These are phyloP conservation scores for Bruguiera sexangula DNA, from an alignment of 345 rosid genomes.

Conservation along the genomic window DNA sequence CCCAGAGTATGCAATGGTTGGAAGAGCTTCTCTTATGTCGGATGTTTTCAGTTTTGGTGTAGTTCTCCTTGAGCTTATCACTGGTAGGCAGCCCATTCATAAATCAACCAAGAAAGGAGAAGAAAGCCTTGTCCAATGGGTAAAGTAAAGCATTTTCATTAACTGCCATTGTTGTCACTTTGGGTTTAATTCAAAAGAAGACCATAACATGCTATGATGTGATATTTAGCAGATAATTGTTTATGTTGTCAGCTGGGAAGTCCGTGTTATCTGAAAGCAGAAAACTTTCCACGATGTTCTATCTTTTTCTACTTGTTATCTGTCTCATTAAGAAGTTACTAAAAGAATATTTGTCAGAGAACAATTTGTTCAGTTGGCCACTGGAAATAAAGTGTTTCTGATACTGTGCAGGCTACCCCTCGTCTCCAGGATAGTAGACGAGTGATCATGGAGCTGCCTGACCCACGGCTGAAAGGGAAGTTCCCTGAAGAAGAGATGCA, in stretches of 20 bases:
- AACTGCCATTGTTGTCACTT: neutral
- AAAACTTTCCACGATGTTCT: neutral
- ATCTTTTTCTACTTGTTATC: too few species aligned
- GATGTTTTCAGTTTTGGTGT: conserved; percentile 99
- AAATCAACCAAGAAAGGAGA: conserved; percentile 63
- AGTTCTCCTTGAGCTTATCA: conserved; percentile 89
- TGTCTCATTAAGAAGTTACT: too few species aligned
- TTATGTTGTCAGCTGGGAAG: neutral
- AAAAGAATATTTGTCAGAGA: too few species aligned
- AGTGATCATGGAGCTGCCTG: conserved; percentile 73
- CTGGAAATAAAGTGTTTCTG: neutral
- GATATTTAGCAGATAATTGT: neutral
- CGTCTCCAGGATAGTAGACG: conserved; percentile 62
- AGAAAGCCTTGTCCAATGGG: conserved; percentile 98
- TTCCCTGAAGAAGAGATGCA: conserved; percentile 86
- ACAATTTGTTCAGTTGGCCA: too few species aligned
- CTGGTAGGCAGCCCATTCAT: conserved; percentile 83
- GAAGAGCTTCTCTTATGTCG: conserved; percentile 90
- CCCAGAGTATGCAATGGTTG: conserved; percentile 91
- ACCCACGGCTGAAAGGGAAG: conserved; percentile 61
- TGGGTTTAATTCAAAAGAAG: neutral
- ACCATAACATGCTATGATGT: neutral
- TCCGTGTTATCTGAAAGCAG: neutral
- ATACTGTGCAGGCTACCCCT: conserved; percentile 64
- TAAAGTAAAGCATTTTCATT: conserved; percentile 25